Evolutionary conservation across 2,329 filamentous ascomycete genomes (phyloP), one percentile per base, ranked within the genome.

Genomic region (Fusarium sp.): DNA sequence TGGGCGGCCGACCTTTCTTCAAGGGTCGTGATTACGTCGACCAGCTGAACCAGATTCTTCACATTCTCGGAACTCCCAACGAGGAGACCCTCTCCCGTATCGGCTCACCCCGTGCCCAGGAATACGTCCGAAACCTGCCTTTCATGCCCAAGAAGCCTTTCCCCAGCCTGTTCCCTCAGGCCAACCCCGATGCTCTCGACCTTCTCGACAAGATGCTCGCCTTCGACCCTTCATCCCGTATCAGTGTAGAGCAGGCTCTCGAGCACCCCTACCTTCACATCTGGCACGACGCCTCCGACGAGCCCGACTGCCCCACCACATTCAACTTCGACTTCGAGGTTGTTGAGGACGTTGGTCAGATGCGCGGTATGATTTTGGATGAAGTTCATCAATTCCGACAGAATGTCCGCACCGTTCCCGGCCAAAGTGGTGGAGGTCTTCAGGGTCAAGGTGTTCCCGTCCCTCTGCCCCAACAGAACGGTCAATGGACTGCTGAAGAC

Each of bases 321-420:
- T 99, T 99, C 83, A 95, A 99, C 85, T 99, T 99, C 84, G 92
- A 95, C 80, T 99, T 99, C 78, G 96, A 99, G 81, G 91, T 97
- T n/a, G 90, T 98, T 42, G 95, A 99, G 56, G 96, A 98, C 46
- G 94, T 99, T 22, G 88, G 86, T 24, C 93, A 98, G 75, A 98
- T 99, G 95, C 93, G 96, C 79, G 91, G 91, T 82, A 97, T 98
- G 93, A 99, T 99, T 72, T 86, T 98, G 64, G 92, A 95, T n/a
- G 96, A 99, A 82, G 96, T 99, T 51, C 87, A 90, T 78, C 88
- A 90, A 72, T 99, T 99, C 89, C 90, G 96, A 69, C 86, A 89
- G 77, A 75, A 80, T 32, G 88, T 89, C 15, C 84, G 87, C 53
- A 88, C 84, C 25, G 84, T 82, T 1, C 84, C 86, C 11, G 83